Percentiles rank a stretch among this genome's conserved stretches.
Conservation (phyloP, 768 basidiomycete species). For the Lepiota brunneoincarnata region DNA sequence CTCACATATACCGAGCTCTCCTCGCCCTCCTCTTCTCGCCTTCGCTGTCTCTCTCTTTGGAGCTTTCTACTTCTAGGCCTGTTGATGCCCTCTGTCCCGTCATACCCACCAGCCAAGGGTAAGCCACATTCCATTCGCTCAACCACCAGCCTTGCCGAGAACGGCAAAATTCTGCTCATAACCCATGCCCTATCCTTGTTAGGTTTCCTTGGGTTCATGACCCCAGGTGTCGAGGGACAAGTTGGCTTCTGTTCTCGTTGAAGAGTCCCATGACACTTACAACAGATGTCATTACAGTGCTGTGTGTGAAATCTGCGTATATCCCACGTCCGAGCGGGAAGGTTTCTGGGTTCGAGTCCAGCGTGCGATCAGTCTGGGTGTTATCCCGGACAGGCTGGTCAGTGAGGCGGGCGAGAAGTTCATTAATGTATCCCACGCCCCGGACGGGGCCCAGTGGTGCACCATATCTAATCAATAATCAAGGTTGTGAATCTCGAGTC, state of each 20-base stretch:
- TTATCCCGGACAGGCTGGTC: conserved; percentile 56
- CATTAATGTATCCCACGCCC: conserved; percentile 85
- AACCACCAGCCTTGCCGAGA: conserved; percentile 68
- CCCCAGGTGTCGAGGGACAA: not conserved
- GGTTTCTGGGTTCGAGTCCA: conserved; percentile 57
- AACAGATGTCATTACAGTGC: conserved; percentile 81
- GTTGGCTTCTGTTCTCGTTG: conserved; percentile 21
- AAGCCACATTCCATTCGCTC: conserved; percentile 57
- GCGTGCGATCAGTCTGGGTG: conserved; percentile 74
- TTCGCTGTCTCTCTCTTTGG: not conserved
- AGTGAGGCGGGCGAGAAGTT: conserved; percentile 78
- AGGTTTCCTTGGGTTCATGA: conserved; percentile 30
- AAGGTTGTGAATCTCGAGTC: too few species aligned
- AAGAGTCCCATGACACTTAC: conserved; percentile 61
- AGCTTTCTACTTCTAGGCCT: not conserved
- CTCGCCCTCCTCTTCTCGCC: conserved; percentile 11
- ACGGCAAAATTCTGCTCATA: conserved; percentile 63
- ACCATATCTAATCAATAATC: conserved; percentile 50
- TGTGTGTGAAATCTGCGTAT: conserved; percentile 83
- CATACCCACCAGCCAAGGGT: too few species aligned
- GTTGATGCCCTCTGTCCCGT: too few species aligned
- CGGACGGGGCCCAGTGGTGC: conserved; percentile 63
- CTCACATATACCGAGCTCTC: conserved; percentile 47
- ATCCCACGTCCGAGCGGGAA: conserved; percentile 68
- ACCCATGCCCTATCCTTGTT: conserved; percentile 46